Evolutionary conservation across 192 early-diverging fungal genomes (phyloP), one percentile per base, ranked within the genome.

Genomic region (Chytriomyces sp.): DNA sequence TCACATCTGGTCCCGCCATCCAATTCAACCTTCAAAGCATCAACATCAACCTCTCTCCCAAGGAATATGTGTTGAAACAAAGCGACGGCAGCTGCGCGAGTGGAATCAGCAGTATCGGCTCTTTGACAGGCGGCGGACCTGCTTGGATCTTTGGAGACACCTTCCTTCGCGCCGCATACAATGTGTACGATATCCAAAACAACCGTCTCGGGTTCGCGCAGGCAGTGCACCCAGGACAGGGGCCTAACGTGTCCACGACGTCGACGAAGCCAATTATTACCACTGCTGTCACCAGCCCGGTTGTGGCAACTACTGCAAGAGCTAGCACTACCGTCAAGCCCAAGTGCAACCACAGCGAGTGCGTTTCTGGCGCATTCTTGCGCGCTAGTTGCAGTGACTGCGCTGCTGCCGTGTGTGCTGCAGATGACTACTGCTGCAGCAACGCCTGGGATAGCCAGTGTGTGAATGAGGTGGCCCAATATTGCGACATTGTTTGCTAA

Each of bases 141-240:
- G 60, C 25, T 62, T 65, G 52, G 22, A 81, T 79, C 55, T 72
- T 81, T 73, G 80, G 80, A 7, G 74, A 81, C 56, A 58, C 71
- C 34, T 81, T 78, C 57, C 37, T 76, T 8, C 28, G 80, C 10
- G 53, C 57, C 8, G 82, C 61, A 26, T 81, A 81, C 57, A 81
- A 68, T 38, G 70, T 81, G 40, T 81, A 60, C 64, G 80, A 81
- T 55, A 61, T 74, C 38, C 56, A 56, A 33, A 79, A 80, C 64
- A 44, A n/a, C 3, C 61, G 72, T 3, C 3, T 77, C 26, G 76
- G 76, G 34, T 77, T 77, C 39, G 76, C 76, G 4, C 49, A 57
- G 57, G 72, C 76, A 22, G 39, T 75, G 32, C 70, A 76, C 39
- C 57, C 70, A n/a, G n/a, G n/a, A n/a, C n/a, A n/a, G n/a, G n/a